These are phyloP conservation scores for Tylopilus felleus DNA, from an alignment of 768 basidiomycete species.

Conservation along the genomic window DNA sequence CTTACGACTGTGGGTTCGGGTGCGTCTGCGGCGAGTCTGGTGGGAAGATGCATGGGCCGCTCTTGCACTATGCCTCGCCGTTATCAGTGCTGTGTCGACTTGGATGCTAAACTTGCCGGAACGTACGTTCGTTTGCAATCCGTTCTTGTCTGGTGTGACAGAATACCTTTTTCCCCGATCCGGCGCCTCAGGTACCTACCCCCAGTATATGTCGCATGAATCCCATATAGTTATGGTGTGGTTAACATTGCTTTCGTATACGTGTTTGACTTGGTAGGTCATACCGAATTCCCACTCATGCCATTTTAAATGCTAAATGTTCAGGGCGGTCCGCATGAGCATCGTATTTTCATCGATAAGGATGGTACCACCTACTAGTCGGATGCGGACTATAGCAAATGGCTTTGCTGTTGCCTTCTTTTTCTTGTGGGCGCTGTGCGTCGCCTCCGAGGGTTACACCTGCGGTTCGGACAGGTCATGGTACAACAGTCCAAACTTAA, in stretches of 20 bases:
- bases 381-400: too few species aligned
- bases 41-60: slow-evolving; percentile 14
- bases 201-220: not conserved
- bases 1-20: slow-evolving; percentile 8
- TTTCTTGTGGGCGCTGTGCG: slow-evolving; percentile 8
- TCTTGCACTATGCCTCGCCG: slow-evolving; percentile 2
- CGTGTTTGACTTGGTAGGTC: slow-evolving; percentile 10
- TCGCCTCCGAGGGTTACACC: slow-evolving; percentile 5
- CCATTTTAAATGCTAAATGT: not conserved
- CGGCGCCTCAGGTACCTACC: not conserved
- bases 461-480: slow-evolving; percentile 11
- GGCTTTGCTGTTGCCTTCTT: slow-evolving; percentile 4
- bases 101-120: slow-evolving; percentile 4
- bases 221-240: slow-evolving; percentile 2
- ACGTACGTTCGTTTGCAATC: not conserved
- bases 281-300: not conserved
- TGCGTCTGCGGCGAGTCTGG: slow-evolving; percentile 8
- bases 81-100: slow-evolving; percentile 5
- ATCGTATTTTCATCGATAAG: slow-evolving; percentile 16
- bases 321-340: slow-evolving; percentile 15
- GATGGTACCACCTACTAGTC: not conserved
- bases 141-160: too few species aligned
- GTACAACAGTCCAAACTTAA: not conserved
- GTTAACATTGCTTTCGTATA: slow-evolving; percentile 3
- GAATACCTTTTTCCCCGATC: not conserved